Percentiles rank a stretch among this genome's conserved stretches.
phyloP scores from a whole-genome alignment of 768 basidiomycete species.

The Fibroporia radiculosa region DNA sequence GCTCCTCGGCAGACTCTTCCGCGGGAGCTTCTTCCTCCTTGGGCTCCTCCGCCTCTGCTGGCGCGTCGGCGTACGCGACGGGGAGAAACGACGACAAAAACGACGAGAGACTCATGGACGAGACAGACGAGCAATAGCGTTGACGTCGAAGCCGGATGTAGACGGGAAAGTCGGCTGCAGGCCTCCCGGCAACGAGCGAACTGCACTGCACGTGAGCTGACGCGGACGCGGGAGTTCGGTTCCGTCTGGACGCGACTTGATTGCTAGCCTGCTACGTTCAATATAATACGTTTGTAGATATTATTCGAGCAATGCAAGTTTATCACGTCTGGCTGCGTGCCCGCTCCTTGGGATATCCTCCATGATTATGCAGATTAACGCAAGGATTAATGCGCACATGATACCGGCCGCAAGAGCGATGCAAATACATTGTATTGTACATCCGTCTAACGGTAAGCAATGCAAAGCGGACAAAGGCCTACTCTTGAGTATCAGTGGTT shows the following conservation, averaged over 20 bases:
- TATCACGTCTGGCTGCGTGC: too few relatives aligned
- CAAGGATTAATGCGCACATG: too few relatives aligned
- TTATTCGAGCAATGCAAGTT: too few relatives aligned
- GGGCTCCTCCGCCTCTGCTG: constrained; percentile 29
- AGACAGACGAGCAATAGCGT: neutral
- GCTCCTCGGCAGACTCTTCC: constrained; percentile 22
- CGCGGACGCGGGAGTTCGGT: neutral
- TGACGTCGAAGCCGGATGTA: neutral
- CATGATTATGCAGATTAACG: too few relatives aligned
- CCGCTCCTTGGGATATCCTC: too few relatives aligned
- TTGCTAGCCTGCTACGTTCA: too few relatives aligned
- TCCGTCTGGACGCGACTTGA: neutral
- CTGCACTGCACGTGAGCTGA: neutral
- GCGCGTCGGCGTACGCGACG: constrained; percentile 35
- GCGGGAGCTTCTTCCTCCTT: constrained; percentile 25
- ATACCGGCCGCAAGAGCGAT: too few relatives aligned
- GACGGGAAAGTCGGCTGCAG: constrained; percentile 1
- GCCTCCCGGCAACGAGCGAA: neutral
- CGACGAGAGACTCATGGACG: constrained; percentile 33
- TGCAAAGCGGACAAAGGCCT: too few relatives aligned
- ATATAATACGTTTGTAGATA: too few relatives aligned
- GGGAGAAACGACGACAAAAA: constrained; percentile 37
- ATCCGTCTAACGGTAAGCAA: too few relatives aligned
- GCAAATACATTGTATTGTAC: too few relatives aligned
- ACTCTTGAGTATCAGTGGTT: too few relatives aligned